These are phyloP conservation scores for Mycena venus DNA, from an alignment of 768 basidiomycete species.

Conservation along the genomic window DNA sequence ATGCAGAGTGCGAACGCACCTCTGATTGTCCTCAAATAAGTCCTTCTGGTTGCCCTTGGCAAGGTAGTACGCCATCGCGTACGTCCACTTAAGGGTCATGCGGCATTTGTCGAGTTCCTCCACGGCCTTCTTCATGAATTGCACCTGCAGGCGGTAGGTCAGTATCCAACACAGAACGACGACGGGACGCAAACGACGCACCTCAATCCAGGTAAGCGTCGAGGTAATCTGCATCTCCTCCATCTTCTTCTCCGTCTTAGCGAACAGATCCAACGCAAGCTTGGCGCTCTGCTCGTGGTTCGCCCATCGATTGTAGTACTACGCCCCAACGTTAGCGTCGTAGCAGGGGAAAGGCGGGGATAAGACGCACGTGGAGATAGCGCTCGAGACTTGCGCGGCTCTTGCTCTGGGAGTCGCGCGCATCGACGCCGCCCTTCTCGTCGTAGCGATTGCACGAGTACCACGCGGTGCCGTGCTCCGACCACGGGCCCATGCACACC, in stretches of 20 bases:
- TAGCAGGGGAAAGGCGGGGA: not conserved
- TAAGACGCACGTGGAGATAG: conserved; percentile 88
- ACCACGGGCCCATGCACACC: conserved; percentile 99
- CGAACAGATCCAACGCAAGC: conserved; percentile 91
- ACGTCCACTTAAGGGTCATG: conserved; percentile 98
- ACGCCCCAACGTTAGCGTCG: not conserved
- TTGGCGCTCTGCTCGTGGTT: conserved; percentile 99
- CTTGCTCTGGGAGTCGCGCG: conserved; percentile 91
- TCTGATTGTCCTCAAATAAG: conserved; percentile 97
- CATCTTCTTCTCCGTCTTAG: conserved; percentile 99
- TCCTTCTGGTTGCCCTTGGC: conserved; percentile 93
- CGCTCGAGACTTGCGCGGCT: conserved; percentile 93
- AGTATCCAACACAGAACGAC: not conserved
- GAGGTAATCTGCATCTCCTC: conserved; percentile 98
- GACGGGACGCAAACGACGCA: conserved; percentile 37
- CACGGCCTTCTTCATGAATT: conserved; percentile 99
- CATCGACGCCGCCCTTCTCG: conserved; percentile 89
- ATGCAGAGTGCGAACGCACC: conserved; percentile 56
- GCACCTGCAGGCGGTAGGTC: conserved; percentile 51
- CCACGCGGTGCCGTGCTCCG: conserved; percentile 97
- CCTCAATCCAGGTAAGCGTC: conserved; percentile 97
- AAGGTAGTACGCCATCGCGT: conserved; percentile 98
- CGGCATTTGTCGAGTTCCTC: conserved; percentile 92
- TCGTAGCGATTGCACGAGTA: conserved; percentile 99
- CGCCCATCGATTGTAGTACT: conserved; percentile 99